phyloP scores from a whole-genome alignment of 1,284 basidiomycete species.

The Somion occarium region DNA sequence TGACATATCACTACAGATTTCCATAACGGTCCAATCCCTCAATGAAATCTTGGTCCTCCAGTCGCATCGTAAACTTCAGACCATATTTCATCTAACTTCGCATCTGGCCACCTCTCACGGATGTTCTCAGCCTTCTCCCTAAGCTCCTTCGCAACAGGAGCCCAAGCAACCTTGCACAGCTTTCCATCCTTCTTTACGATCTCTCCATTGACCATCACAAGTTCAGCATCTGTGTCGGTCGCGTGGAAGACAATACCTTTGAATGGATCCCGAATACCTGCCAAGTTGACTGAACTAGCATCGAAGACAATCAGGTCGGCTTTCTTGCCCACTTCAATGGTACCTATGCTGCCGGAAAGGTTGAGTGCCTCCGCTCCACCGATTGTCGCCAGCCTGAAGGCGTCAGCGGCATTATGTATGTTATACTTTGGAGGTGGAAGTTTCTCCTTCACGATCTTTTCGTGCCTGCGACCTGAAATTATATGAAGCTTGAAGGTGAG shows the following conservation, averaged over 20 bases:
- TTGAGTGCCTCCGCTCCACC: conserved; percentile 30
- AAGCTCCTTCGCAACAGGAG: conserved; percentile 33
- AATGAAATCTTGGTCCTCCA: too few species aligned
- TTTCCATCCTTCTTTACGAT: conserved; percentile 26
- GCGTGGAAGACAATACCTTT: conserved; percentile 29
- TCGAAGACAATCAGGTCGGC: conserved; percentile 31
- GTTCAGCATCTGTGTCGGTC: conserved; percentile 27
- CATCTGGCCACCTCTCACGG: conserved; percentile 38
- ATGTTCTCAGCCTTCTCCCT: conserved; percentile 44
- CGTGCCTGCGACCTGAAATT: conserved; percentile 21
- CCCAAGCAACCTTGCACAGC: conserved; percentile 24
- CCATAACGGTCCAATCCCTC: too few species aligned
- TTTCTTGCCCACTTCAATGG: conserved; percentile 30
- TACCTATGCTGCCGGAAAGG: conserved; percentile 23
- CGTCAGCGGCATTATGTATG: conserved; percentile 24
- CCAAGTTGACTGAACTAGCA: conserved; percentile 26
- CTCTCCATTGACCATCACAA: conserved; percentile 31
- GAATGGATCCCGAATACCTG: conserved; percentile 25
- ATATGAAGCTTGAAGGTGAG: not conserved
- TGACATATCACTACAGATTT: too few species aligned
- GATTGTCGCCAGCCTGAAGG: conserved; percentile 29
- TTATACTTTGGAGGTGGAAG: conserved; percentile 20
- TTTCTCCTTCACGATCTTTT: conserved; percentile 17
- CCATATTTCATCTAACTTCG: conserved; percentile 23
- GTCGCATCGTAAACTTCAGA: conserved; percentile 17